These are phyloP conservation scores for Triadica sebifera DNA, from an alignment of 345 rosid species.

Conservation along the genomic window DNA sequence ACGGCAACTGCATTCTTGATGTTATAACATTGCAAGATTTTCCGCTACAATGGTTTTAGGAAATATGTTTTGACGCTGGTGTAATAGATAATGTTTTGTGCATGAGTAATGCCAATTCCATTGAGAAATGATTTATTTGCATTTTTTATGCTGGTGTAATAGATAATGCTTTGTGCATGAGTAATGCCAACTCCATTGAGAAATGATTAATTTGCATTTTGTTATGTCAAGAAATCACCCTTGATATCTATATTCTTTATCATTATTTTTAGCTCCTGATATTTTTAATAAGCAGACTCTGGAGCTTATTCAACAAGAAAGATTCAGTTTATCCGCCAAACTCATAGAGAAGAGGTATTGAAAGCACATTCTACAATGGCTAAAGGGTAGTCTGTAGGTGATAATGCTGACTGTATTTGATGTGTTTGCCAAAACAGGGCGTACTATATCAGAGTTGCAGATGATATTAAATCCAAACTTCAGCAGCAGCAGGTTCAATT, in stretches of 20 bases:
- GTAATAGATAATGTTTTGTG: background rate
- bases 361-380: slow-evolving; percentile 16
- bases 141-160: background rate
- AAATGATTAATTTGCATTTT: background rate
- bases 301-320: slow-evolving; percentile 64
- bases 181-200: background rate
- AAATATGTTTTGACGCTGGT: background rate
- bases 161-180: background rate
- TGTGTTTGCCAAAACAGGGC: slow-evolving; percentile 36
- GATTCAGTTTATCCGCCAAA: slow-evolving; percentile 46
- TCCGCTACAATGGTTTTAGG: background rate
- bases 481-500: slow-evolving; percentile 58
- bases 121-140: background rate
- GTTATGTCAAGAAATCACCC: background rate
- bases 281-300: slow-evolving; percentile 39
- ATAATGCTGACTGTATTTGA: background rate
- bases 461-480: slow-evolving; percentile 43
- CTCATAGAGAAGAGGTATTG: slow-evolving; percentile 53
- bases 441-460: slow-evolving; percentile 48
- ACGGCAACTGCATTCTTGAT: background rate
- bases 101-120: background rate
- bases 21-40: background rate
- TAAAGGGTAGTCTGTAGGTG: slow-evolving; percentile 10
- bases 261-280: background rate
- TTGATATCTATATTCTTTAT: background rate